phyloP scores from a whole-genome alignment of 2,329 filamentous ascomycete genomes.

The Uncinocarpus reesii region DNA sequence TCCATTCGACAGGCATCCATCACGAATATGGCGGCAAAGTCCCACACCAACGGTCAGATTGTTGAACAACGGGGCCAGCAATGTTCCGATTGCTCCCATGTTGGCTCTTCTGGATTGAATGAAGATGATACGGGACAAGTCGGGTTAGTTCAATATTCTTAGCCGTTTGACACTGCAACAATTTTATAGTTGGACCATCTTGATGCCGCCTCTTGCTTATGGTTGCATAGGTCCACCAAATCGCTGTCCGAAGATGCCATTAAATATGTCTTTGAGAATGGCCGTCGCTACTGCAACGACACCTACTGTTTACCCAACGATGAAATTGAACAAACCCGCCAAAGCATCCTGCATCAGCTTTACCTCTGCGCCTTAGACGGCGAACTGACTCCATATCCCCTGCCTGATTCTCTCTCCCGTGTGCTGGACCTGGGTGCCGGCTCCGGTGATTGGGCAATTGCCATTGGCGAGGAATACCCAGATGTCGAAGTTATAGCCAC shows the following conservation, averaged over 20 bases:
- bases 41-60: neutral
- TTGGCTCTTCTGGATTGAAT: neutral
- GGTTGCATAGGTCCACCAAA: conserved; percentile 29
- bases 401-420: conserved; percentile 23
- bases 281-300: conserved; percentile 51
- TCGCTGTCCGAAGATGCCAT: conserved; percentile 33
- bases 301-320: conserved; percentile 59
- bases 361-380: conserved; percentile 41
- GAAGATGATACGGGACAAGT: conserved; percentile 3
- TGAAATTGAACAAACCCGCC: conserved; percentile 52
- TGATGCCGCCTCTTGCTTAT: neutral
- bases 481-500: conserved; percentile 40
- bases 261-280: conserved; percentile 51
- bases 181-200: no score
- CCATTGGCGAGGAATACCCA: conserved; percentile 26
- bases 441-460: conserved; percentile 27
- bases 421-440: conserved; percentile 41
- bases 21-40: neutral
- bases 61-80: neutral
- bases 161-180: neutral
- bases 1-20: neutral
- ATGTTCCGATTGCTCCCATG: neutral
- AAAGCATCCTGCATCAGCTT: conserved; percentile 54
- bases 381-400: conserved; percentile 25
- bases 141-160: conserved; percentile 2